phyloP scores from a whole-genome alignment of 331 rosid genomes.

The Stylosanthes scabra region DNA sequence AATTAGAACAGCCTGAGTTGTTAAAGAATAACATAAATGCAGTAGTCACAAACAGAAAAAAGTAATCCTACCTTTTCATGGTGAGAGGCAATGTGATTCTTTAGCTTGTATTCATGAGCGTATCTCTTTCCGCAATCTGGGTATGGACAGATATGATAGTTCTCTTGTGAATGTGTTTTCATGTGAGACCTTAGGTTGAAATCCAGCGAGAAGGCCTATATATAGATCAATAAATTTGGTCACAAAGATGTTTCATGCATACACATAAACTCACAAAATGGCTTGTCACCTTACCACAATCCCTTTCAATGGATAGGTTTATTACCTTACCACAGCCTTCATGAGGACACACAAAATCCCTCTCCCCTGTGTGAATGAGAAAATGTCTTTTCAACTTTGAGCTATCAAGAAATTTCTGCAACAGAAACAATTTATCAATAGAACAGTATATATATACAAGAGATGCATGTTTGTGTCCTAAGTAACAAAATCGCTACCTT shows the following conservation, averaged over 20 bases:
- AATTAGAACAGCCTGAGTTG: constrained; percentile 13
- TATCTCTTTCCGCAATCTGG: constrained; percentile 96
- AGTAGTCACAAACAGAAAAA: neutral
- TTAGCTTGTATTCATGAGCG: constrained; percentile 94
- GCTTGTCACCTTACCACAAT: constrained; percentile 8
- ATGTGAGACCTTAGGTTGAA: constrained; percentile 92
- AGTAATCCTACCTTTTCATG: constrained; percentile 81
- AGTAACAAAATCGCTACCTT: constrained; percentile 61
- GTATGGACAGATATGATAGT: constrained; percentile 92
- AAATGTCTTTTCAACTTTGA: constrained; percentile 94
- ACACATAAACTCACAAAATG: neutral
- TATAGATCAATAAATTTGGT: constrained; percentile 24
- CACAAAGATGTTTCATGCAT: neutral
- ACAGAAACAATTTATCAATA: constrained; percentile 39
- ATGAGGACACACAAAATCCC: constrained; percentile 87
- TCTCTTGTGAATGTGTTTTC: constrained; percentile 98
- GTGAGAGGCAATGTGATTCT: constrained; percentile 85
- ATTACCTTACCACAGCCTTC: constrained; percentile 99
- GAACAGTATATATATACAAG: neutral
- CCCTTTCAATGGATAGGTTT: constrained; percentile 40
- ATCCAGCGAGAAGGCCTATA: constrained; percentile 94
- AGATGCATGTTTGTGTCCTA: neutral
- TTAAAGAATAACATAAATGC: neutral
- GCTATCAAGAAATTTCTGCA: constrained; percentile 96
- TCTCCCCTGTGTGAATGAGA: constrained; percentile 89